A percentile compares a stretch with the other conserved stretches of the same genome.
Conservation (phyloP, 2,329 filamentous ascomycete genomes). For the Microdochium nivale region DNA sequence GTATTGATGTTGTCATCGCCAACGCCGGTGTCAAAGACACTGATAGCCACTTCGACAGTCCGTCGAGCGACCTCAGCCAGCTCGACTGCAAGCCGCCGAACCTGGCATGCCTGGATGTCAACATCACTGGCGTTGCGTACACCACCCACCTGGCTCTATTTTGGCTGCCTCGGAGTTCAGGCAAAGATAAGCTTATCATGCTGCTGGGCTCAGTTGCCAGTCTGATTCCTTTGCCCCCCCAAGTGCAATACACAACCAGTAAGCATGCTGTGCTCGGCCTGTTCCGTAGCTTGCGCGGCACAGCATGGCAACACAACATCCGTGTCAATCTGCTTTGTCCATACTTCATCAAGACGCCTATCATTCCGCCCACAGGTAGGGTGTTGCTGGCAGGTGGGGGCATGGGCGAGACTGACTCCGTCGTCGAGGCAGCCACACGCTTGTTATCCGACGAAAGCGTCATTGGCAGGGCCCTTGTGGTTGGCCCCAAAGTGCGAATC, state of each 20-base stretch:
- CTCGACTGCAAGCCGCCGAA: slow-evolving; percentile 37
- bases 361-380: slow-evolving; percentile 37
- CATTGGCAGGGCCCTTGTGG: slow-evolving; percentile 45
- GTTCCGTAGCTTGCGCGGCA: slow-evolving; percentile 48
- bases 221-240: slow-evolving; percentile 31
- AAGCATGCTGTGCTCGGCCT: slow-evolving; percentile 61
- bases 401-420: slow-evolving; percentile 45
- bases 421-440: slow-evolving; percentile 54
- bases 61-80: slow-evolving; percentile 23
- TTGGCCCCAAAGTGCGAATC: slow-evolving; percentile 34
- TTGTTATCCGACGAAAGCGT: slow-evolving; percentile 51
- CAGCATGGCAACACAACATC: slow-evolving; percentile 39
- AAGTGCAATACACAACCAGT: slow-evolving; percentile 47
- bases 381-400: slow-evolving; percentile 47
- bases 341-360: slow-evolving; percentile 57
- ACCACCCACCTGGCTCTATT: slow-evolving; percentile 56
- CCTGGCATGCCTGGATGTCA: slow-evolving; percentile 49
- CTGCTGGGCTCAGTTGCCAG: slow-evolving; percentile 56
- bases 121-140: slow-evolving; percentile 55
- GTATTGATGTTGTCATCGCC: slow-evolving; percentile 55
- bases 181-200: slow-evolving; percentile 43
- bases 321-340: slow-evolving; percentile 59
- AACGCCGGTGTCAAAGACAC: slow-evolving; percentile 54
- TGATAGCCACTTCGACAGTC: slow-evolving; percentile 30
- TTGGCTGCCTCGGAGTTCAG: slow-evolving; percentile 40